A percentile compares a stretch with the other conserved stretches of the same genome.
Evolutionary conservation across 2,329 filamentous ascomycete species (phyloP).

Genomic region (Aspergillus arachidicola): DNA sequence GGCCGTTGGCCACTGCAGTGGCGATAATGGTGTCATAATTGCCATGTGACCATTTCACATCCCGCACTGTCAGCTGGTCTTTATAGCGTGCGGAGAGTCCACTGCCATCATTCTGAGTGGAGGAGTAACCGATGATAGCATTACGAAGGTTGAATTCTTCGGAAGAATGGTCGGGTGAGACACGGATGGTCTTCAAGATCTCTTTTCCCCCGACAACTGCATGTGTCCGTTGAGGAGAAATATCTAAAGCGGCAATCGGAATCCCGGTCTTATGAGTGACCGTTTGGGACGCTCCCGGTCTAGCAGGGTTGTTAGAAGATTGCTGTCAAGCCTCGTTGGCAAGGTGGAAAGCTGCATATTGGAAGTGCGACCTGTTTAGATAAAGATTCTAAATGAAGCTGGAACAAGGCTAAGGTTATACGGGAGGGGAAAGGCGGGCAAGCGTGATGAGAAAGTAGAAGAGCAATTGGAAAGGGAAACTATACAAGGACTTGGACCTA

Average conservation of each 20-base stretch:
- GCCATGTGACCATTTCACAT: conserved; percentile 70
- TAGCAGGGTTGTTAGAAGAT: conserved; percentile 30
- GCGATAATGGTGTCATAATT: conserved; percentile 62
- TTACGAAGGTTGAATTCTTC: conserved; percentile 67
- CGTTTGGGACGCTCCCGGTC: conserved; percentile 55
- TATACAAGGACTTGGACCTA: conserved; percentile 44
- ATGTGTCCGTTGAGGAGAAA: conserved; percentile 65
- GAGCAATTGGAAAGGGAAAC: conserved; percentile 22
- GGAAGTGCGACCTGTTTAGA: background rate
- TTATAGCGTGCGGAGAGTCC: conserved; percentile 53
- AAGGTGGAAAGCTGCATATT: conserved; percentile 7
- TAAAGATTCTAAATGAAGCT: conserved; percentile 1
- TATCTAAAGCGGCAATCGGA: conserved; percentile 64
- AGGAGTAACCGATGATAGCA: conserved; percentile 60
- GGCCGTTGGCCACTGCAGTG: conserved; percentile 66
- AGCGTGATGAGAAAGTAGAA: conserved; percentile 21
- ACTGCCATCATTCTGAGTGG: conserved; percentile 51
- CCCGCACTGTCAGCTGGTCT: conserved; percentile 63
- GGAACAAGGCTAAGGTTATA: background rate
- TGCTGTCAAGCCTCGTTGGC: conserved; percentile 8
- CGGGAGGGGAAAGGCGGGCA: conserved; percentile 4
- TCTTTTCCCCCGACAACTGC: conserved; percentile 67
- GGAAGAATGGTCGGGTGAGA: conserved; percentile 58
- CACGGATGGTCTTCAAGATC: conserved; percentile 66
- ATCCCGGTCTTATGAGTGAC: conserved; percentile 66